Evolutionary conservation across 2,329 filamentous ascomycete genomes (phyloP), one percentile per base, ranked within the genome.

Genomic region (Verticillium nubilum): DNA sequence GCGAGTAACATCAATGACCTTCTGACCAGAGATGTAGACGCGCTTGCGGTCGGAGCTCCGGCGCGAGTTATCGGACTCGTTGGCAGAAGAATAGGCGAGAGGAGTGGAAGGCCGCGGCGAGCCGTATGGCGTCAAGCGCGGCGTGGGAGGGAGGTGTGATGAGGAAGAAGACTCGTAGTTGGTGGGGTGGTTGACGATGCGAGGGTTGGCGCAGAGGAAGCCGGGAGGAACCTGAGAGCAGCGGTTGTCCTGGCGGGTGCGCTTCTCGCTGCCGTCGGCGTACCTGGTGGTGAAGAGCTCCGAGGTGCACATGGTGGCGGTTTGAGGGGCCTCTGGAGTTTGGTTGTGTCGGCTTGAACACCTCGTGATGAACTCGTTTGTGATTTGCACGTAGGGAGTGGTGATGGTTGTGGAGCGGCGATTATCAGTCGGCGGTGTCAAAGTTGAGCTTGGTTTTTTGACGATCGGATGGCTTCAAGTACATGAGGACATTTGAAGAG

Each of bases 291-390:
- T 72, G 72, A 76, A 80, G 56, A 78, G 63, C 65, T 80, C 74
- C 61, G 75, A 78, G 62, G 76, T 75, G 71, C 81, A 84, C 81
- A 84, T 84, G 55, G 72, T 76, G 74, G 67, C 66, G 64, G 50
- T 53, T 29, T 27, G 27, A 28, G 19, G 27, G 25, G 50, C 37
- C 37, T 47, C 37, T 47, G 37, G 37, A 47, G 37, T 19, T 19
- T 47, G 37, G 37, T 47, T 10, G 37, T 47, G n/a, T 17, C 37
- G 37, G 37, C 37, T 47, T 17, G 37, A 12, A 23, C 52, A 25
- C 52, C 29, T 54, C 5, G 26, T 19, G 26, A 54, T 9, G 29
- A 54, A 54, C 25, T 54, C 52, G 52, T 54, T 54, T 6, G 52
- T 54, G 52, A 54, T 54, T 9, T 47, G 37, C 37, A 47, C 37